Base-by-base conservation (phyloP, 345 rosid genomes). In the Linum lewisii region DNA sequence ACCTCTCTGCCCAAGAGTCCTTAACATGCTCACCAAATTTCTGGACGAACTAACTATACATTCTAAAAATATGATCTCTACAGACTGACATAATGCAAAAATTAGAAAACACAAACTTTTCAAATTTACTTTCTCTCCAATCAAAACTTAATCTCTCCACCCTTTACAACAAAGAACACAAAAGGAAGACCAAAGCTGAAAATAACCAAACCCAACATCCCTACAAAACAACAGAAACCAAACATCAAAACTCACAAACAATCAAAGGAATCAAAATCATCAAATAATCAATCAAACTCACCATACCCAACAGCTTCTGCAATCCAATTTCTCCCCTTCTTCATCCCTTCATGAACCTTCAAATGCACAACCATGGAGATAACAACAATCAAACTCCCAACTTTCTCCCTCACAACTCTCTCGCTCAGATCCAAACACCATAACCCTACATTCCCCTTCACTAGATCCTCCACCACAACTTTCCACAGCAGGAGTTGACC, bases 321-420 rank as follows among this genome's bases (percentile, higher is more conserved):
- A 23, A 52, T 52, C 5, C 24, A 2, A 21, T 52, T 18, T 2
- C 20, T 20, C 24, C 14, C 11, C 13, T 54, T 50, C 53, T 34
- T 36, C 24, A 13, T 37, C 19, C 45, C 49, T 23, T 34, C 51
- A 3, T 16, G 14, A 53, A 81, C 60, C 63, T 47, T 6, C 51
- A 78, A 68, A 54, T 85, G 94, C 73, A 86, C 67, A 75, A 81
- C 24, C 97, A 87, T 81, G 45, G 94, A 89, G 66, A 69, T 53
- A 9, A 71, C 58, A 0, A 85, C 94, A 60, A 93, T 76, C 69
- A 78, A 77, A 77, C 97, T 86, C 47, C 95, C 95, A 19, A 73
- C 75, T 77, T 84, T 88, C 80, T 86, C 94, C 65, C 95, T 77
- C 9, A 85, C 79, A 16, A 79, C 70, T 73, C 90, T 83, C 57